Conservation (phyloP, 192 early-diverging fungal species). For the Coemansia sp. region DNA sequence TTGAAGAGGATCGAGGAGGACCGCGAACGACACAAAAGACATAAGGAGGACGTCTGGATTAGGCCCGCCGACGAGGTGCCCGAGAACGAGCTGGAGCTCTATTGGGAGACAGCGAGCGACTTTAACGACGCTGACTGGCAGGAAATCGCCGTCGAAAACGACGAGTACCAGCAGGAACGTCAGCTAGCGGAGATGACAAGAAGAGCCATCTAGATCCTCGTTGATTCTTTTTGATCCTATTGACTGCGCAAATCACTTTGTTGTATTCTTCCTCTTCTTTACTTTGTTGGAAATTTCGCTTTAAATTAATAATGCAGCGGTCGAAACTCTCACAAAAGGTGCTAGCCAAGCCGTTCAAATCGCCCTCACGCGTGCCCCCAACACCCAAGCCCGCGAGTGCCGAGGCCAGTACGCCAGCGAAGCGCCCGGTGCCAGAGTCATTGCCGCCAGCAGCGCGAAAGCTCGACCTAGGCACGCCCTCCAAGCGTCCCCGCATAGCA, state of each 20-base stretch:
- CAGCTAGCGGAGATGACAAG: conserved; percentile 5
- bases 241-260: conserved; percentile 3
- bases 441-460: conserved; percentile 11
- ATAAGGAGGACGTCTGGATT: conserved; percentile 58
- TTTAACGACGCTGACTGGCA: conserved; percentile 49
- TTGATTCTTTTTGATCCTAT: background rate
- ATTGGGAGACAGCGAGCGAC: conserved; percentile 55
- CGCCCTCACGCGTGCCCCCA: conserved; percentile 19
- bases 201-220: background rate
- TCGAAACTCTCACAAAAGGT: conserved; percentile 14
- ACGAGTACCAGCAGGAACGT: conserved; percentile 28
- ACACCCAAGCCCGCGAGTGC: background rate
- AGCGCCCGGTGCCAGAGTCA: background rate
- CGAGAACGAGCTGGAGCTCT: conserved; percentile 36
- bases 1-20: conserved; percentile 58
- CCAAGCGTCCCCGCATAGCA: background rate
- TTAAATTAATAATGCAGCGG: conserved; percentile 24
- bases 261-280: background rate
- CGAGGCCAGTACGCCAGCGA: conserved; percentile 6
- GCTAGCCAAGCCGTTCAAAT: conserved; percentile 47
- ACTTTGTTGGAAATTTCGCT: conserved; percentile 5
- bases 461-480: background rate
- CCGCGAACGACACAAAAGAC: conserved; percentile 56
- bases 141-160: conserved; percentile 39
- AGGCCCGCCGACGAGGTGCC: conserved; percentile 33